Evolutionary conservation across 306 rosid species (phyloP).

Genomic region (Mimosa pudica): DNA sequence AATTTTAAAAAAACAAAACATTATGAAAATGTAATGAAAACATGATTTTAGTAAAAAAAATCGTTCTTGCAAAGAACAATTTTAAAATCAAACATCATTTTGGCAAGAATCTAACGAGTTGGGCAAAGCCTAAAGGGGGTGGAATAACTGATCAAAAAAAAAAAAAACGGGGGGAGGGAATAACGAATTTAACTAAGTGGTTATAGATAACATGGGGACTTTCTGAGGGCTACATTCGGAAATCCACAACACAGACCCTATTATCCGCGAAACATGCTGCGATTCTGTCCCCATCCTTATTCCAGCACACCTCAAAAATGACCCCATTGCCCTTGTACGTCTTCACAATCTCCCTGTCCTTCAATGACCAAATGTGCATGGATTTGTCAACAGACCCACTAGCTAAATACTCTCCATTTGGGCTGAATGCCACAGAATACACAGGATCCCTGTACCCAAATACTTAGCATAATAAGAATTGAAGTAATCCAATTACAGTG

Average conservation of each 20-base stretch:
- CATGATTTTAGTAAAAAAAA: too few relatives aligned
- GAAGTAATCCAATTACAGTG: not conserved
- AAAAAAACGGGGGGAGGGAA: not conserved
- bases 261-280: constrained; percentile 83
- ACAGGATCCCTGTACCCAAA: constrained; percentile 51
- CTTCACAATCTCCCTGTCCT: constrained; percentile 65
- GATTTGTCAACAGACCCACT: constrained; percentile 77
- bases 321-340: constrained; percentile 67
- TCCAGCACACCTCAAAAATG: constrained; percentile 78
- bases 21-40: too few relatives aligned
- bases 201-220: not conserved
- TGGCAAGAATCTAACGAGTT: too few relatives aligned
- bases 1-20: too few relatives aligned
- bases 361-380: constrained; percentile 71
- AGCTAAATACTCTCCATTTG: constrained; percentile 68
- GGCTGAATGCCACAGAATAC: constrained; percentile 76
- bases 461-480: not conserved
- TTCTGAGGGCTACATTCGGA: constrained; percentile 34
- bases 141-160: too few relatives aligned
- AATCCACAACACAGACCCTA: constrained; percentile 51
- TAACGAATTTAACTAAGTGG: constrained; percentile 27
- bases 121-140: too few relatives aligned
- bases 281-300: constrained; percentile 68
- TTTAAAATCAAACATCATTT: too few relatives aligned
- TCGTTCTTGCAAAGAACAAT: too few relatives aligned